A percentile compares a stretch with the other conserved stretches of the same genome.
Evolutionary conservation across 345 rosid genomes (phyloP).

Genomic region (Sisymbrium irio): DNA sequence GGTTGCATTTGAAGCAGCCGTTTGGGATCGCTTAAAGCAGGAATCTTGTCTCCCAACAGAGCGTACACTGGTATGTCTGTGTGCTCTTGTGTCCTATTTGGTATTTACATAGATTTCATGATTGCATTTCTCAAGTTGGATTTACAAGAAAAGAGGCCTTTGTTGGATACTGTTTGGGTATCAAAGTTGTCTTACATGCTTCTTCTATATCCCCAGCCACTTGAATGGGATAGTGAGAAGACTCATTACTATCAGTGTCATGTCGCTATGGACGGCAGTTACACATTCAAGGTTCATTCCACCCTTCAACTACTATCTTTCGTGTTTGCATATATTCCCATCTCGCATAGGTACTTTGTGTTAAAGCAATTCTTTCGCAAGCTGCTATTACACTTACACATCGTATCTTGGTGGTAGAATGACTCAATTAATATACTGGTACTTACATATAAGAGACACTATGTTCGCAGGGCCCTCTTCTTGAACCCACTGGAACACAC

Average conservation of each 20-base stretch:
- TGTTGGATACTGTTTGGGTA: neutral
- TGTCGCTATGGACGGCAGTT: constrained; percentile 43
- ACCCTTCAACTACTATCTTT: neutral
- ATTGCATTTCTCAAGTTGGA: neutral
- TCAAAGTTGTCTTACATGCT: neutral
- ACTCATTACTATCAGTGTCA: constrained; percentile 56
- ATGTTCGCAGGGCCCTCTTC: constrained; percentile 58
- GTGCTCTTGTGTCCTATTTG: neutral
- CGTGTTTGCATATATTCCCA: neutral
- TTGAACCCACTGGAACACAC: constrained; percentile 44
- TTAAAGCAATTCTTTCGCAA: neutral
- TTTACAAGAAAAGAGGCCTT: neutral
- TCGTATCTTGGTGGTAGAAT: neutral
- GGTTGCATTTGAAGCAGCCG: constrained; percentile 44
- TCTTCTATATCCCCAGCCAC: constrained; percentile 34
- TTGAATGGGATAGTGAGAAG: constrained; percentile 53
- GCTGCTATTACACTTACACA: neutral
- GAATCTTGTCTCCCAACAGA: neutral
- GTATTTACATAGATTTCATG: neutral
- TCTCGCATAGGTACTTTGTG: neutral
- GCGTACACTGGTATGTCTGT: constrained; percentile 13
- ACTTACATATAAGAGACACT: neutral
- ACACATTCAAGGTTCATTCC: constrained; percentile 50
- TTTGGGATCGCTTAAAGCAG: constrained; percentile 40
- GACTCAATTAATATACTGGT: neutral